These are phyloP conservation scores for Kluyveromyces marxianus DNA, from an alignment of 1,139 yeast species.

Conservation along the genomic window DNA sequence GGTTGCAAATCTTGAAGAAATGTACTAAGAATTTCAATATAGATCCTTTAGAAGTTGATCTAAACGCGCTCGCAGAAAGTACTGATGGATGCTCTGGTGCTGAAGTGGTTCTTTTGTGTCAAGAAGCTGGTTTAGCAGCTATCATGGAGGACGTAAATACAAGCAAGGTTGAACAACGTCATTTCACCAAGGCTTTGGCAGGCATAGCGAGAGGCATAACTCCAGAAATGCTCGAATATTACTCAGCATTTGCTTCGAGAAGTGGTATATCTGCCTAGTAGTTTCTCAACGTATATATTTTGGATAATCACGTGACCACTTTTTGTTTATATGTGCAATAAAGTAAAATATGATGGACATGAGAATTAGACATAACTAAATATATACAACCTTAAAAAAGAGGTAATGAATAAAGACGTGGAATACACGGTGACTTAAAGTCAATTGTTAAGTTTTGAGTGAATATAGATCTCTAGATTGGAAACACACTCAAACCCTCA, in stretches of 20 bases:
- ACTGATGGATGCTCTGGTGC: conserved; percentile 97
- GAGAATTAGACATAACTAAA: too few species aligned
- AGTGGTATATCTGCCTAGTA: conserved; percentile 23
- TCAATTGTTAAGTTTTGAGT: too few species aligned
- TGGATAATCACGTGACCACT: background rate
- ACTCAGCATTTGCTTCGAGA: conserved; percentile 50
- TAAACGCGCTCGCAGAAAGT: conserved; percentile 46
- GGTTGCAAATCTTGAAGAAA: conserved; percentile 66
- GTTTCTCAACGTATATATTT: background rate
- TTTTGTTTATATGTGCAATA: too few species aligned
- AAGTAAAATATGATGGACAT: too few species aligned
- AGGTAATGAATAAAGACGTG: background rate
- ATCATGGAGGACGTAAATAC: conserved; percentile 69
- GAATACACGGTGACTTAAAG: background rate
- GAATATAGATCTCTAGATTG: too few species aligned
- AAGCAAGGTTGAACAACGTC: conserved; percentile 45
- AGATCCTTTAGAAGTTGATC: conserved; percentile 37
- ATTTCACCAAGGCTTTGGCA: conserved; percentile 63
- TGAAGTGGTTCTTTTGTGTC: conserved; percentile 83
- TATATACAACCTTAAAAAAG: too few species aligned
- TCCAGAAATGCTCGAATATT: conserved; percentile 71
- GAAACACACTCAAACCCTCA: background rate
- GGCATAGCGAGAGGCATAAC: conserved; percentile 76
- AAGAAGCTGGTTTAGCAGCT: conserved; percentile 91
- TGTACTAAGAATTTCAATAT: conserved; percentile 50